Evolutionary conservation across 148 eudicot species (phyloP).

Genomic region (Rhododendron kiyosumense): DNA sequence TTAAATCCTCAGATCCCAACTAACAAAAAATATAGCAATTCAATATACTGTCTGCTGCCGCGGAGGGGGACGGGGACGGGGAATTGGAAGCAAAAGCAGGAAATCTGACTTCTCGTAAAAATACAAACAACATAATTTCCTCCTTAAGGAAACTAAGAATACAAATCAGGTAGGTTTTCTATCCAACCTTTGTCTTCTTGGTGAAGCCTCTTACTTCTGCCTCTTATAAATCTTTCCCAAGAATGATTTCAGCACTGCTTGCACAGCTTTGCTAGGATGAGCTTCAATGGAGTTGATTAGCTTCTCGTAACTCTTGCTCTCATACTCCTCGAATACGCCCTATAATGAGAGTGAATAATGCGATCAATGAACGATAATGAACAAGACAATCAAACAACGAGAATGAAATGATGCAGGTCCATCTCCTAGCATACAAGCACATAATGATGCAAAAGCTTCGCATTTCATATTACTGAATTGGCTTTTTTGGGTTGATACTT

Average conservation of each 20-base stretch:
- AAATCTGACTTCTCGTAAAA: background rate
- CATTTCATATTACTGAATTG: background rate
- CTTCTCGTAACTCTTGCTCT: conserved; percentile 63
- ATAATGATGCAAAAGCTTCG: background rate
- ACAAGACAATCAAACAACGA: background rate
- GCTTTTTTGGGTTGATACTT: background rate
- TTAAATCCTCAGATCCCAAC: background rate
- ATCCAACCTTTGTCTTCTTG: background rate
- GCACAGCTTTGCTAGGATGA: conserved; percentile 79
- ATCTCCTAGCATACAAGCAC: background rate
- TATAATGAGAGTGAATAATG: conserved; percentile 3
- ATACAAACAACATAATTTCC: background rate
- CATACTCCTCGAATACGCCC: conserved; percentile 70
- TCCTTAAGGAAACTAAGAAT: background rate
- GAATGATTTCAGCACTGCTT: conserved; percentile 76
- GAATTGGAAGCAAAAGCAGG: background rate
- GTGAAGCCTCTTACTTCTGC: conserved; percentile 45
- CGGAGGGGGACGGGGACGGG: background rate
- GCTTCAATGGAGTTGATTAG: conserved; percentile 58
- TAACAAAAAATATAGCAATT: conserved; percentile 4
- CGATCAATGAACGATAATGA: background rate
- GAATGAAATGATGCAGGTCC: background rate
- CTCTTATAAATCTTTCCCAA: conserved; percentile 92
- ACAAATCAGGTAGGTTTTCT: background rate
- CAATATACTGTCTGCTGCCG: background rate